These are phyloP conservation scores for Phlebiopsis flavidoalba DNA, from an alignment of 768 basidiomycete genomes.

Conservation along the genomic window DNA sequence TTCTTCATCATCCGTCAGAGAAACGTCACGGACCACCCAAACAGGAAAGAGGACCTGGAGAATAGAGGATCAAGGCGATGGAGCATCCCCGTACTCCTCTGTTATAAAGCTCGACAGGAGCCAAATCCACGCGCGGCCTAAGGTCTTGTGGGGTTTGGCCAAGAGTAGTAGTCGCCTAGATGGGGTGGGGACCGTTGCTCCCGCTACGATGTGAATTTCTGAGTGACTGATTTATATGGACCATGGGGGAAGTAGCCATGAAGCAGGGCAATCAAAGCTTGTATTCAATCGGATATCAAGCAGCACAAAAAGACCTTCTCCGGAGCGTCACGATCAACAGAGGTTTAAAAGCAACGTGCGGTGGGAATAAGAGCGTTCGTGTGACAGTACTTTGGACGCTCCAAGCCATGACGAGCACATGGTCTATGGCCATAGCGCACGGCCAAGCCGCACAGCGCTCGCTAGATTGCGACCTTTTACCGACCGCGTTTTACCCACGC, in stretches of 20 bases:
- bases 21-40: constrained; percentile 71
- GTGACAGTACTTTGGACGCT: background rate
- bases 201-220: too few species aligned
- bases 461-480: too few species aligned
- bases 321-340: background rate
- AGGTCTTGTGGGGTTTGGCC: too few species aligned
- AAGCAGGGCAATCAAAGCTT: too few species aligned
- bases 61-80: constrained; percentile 75
- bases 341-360: background rate
- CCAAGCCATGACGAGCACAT: too few species aligned
- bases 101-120: background rate
- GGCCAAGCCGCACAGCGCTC: background rate
- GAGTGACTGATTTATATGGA: too few species aligned
- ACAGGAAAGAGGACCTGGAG: constrained; percentile 80
- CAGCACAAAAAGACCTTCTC: too few species aligned
- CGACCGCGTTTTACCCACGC: too few species aligned
- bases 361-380: background rate
- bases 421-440: background rate
- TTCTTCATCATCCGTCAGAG: background rate
- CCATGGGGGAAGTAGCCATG: too few species aligned
- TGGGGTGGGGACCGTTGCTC: too few species aligned
- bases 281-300: too few species aligned
- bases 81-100: constrained; percentile 32
- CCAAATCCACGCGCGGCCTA: too few species aligned
- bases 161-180: background rate